These are phyloP conservation scores for Solanum boliviense DNA, from an alignment of 257 asterid genomes.

Conservation along the genomic window DNA sequence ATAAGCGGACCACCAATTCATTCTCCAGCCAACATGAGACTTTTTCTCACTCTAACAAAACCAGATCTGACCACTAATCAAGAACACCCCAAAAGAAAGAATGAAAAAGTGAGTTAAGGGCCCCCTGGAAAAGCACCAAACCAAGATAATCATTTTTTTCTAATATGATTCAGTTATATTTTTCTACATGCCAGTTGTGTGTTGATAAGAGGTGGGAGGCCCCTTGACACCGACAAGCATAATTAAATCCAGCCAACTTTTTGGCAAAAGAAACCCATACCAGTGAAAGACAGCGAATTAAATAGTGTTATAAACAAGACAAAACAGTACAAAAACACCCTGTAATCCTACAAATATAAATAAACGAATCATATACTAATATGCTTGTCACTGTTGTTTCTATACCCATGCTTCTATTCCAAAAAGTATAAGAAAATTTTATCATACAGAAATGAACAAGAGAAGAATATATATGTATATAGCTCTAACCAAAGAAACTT, in stretches of 20 bases:
- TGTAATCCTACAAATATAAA: conserved; percentile 1
- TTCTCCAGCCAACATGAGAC: too few relatives aligned
- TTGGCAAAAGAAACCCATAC: neutral
- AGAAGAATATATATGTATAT: conserved; percentile 3
- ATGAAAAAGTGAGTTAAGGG: neutral
- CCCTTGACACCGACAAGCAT: conserved; percentile 2
- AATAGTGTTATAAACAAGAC: neutral
- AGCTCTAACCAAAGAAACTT: neutral
- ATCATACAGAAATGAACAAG: conserved; percentile 3
- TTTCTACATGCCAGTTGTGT: neutral
- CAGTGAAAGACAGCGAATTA: neutral
- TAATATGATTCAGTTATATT: neutral
- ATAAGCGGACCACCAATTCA: too few relatives aligned
- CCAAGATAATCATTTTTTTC: neutral
- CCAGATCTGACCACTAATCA: too few relatives aligned
- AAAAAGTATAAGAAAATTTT: neutral
- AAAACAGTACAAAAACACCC: neutral
- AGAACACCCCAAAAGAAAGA: neutral
- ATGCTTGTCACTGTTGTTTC: neutral
- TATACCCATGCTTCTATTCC: neutral
- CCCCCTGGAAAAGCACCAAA: neutral
- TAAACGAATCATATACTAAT: conserved; percentile 5
- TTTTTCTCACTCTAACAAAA: too few relatives aligned
- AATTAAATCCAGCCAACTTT: neutral
- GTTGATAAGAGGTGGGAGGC: neutral